Percentiles rank a stretch among this genome's conserved stretches.
Conservation (phyloP, 2,329 filamentous ascomycete species). For the Penicillium hesseltinei region DNA sequence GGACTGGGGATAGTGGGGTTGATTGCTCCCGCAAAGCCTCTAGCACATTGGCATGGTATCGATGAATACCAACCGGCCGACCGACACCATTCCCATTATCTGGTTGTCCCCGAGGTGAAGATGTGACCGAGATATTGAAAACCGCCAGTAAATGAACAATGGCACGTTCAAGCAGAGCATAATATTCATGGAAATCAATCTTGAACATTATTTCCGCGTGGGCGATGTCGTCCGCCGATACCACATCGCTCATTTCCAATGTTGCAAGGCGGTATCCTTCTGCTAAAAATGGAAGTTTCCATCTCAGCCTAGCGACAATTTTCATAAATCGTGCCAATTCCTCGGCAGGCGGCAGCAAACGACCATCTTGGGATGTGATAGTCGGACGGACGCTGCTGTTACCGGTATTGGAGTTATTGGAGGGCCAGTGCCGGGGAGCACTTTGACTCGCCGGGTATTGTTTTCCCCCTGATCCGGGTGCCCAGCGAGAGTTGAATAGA, state of each 20-base stretch:
- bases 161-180: slow-evolving; percentile 68
- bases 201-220: slow-evolving; percentile 68
- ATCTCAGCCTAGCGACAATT: slow-evolving; percentile 59
- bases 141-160: slow-evolving; percentile 66
- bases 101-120: slow-evolving; percentile 18
- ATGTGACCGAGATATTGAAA: slow-evolving; percentile 57
- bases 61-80: slow-evolving; percentile 45
- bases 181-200: slow-evolving; percentile 75
- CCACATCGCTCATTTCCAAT: slow-evolving; percentile 25
- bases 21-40: slow-evolving; percentile 56
- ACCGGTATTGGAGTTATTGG: slow-evolving; percentile 6
- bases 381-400: slow-evolving; percentile 2
- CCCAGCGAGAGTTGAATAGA: slow-evolving; percentile 28
- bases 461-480: slow-evolving; percentile 12
- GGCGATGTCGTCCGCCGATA: slow-evolving; percentile 22
- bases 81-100: slow-evolving; percentile 25
- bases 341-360: slow-evolving; percentile 27
- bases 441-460: neutral
- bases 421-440: neutral
- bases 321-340: slow-evolving; percentile 60
- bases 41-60: slow-evolving; percentile 69
- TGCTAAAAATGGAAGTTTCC: slow-evolving; percentile 63
- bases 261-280: slow-evolving; percentile 56
- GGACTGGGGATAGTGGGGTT: slow-evolving; percentile 56
- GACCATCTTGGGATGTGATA: slow-evolving; percentile 1